phyloP scores from a whole-genome alignment of 352 stramenopile genomes.

The Aphanomyces invadans region DNA sequence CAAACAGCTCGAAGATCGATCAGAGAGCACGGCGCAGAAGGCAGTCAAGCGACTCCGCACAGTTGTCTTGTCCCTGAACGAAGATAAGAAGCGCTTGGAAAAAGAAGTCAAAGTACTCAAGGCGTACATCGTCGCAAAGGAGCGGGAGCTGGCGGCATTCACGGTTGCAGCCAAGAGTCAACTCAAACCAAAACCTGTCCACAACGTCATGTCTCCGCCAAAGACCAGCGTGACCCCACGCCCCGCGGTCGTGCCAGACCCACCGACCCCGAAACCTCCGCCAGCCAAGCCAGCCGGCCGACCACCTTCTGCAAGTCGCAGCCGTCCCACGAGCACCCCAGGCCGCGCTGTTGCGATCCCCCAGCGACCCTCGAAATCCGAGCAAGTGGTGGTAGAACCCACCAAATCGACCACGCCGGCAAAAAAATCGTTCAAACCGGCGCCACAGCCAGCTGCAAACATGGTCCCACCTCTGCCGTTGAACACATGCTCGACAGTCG shows the following conservation, averaged over 20 bases:
- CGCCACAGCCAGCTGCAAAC: neutral
- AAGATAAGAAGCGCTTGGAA: constrained; percentile 24
- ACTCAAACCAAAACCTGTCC: neutral
- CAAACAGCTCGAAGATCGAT: constrained; percentile 24
- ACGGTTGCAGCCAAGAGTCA: neutral
- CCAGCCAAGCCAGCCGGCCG: neutral
- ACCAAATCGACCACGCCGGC: neutral
- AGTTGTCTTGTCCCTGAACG: constrained; percentile 18
- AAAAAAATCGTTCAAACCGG: constrained; percentile 2
- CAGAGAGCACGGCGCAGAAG: constrained; percentile 18
- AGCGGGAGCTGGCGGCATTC: neutral
- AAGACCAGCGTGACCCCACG: neutral
- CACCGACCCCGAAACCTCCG: neutral
- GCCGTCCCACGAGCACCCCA: neutral
- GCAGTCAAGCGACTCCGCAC: constrained; percentile 17
- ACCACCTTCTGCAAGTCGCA: constrained; percentile 2
- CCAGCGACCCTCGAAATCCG: neutral
- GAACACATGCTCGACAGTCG: neutral
- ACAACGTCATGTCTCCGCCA: neutral
- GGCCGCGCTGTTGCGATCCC: neutral
- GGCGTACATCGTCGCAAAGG: constrained; percentile 1
- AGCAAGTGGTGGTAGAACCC: neutral
- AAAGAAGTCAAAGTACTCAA: constrained; percentile 21
- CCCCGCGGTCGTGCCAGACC: neutral
- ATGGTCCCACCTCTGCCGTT: neutral